Evolutionary conservation across 2,329 filamentous ascomycete species (phyloP).

Genomic region (Talaromyces sp.): DNA sequence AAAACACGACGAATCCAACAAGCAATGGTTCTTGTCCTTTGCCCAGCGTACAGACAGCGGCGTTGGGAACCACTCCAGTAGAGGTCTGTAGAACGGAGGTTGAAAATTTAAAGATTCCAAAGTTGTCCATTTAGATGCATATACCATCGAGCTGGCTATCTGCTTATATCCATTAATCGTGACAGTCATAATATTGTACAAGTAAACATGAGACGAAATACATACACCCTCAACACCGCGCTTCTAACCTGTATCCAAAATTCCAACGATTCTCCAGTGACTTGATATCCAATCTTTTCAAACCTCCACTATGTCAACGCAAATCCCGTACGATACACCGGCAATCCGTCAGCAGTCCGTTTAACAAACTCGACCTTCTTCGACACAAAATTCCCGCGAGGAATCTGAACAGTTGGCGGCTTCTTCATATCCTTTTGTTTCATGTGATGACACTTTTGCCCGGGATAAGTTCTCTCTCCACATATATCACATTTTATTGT

Average conservation of each 20-base stretch:
- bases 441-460: constrained; percentile 22
- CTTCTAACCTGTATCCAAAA: background rate
- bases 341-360: constrained; percentile 20
- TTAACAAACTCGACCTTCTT: constrained; percentile 23
- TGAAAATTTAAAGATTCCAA: background rate
- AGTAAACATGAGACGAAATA: background rate
- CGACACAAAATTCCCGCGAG: constrained; percentile 20
- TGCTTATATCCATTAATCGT: background rate
- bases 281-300: background rate
- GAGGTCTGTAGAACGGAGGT: too few species aligned
- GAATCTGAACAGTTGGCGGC: constrained; percentile 23
- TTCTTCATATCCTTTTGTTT: background rate
- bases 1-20: too few species aligned
- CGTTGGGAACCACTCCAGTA: too few species aligned
- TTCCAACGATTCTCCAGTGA: too few species aligned
- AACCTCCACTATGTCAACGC: constrained; percentile 16
- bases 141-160: background rate
- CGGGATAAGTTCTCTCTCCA: constrained; percentile 20
- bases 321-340: constrained; percentile 24
- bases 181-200: background rate
- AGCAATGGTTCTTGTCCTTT: too few species aligned
- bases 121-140: background rate
- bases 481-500: constrained; percentile 14
- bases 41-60: too few species aligned
- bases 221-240: background rate